A percentile compares a stretch with the other conserved stretches of the same genome.
These are phyloP conservation scores for Maudiozyma turicensis DNA, from an alignment of 805 yeast species.

Conservation along the genomic window DNA sequence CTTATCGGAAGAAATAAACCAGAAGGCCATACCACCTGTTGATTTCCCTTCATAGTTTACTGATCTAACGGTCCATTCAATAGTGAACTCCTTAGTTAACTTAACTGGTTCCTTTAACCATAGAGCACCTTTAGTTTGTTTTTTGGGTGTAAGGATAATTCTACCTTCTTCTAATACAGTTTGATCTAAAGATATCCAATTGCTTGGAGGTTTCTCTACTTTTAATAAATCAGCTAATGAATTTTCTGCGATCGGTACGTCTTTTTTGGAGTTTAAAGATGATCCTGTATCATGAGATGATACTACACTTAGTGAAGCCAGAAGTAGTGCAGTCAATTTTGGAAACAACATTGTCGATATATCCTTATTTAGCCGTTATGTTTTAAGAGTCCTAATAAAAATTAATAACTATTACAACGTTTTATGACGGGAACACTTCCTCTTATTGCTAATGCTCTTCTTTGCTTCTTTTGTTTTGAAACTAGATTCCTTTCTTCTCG, in stretches of 20 bases:
- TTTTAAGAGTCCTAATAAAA: no score
- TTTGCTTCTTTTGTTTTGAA: no score
- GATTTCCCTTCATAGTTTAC: slow-evolving; percentile 40
- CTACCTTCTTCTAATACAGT: slow-evolving; percentile 44
- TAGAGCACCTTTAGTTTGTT: slow-evolving; percentile 34
- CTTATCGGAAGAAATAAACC: slow-evolving; percentile 34
- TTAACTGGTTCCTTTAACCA: slow-evolving; percentile 32
- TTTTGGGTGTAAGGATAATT: slow-evolving; percentile 40
- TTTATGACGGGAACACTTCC: no score
- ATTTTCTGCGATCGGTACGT: slow-evolving; percentile 2
- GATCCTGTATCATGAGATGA: slow-evolving; percentile 2
- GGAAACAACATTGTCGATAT: not conserved
- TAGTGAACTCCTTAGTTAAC: slow-evolving; percentile 38
- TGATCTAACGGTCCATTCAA: slow-evolving; percentile 57
- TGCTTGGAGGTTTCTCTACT: slow-evolving; percentile 7
- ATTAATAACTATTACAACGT: no score
- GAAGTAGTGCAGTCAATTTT: not conserved
- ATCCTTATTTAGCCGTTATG: not conserved
- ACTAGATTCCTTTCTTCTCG: no score
- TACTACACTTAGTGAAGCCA: not conserved
- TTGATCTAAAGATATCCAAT: slow-evolving; percentile 35
- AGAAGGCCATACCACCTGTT: slow-evolving; percentile 48
- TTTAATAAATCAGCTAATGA: slow-evolving; percentile 35
- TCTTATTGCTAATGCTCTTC: no score
- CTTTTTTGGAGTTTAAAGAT: not conserved